phyloP scores from a whole-genome alignment of 306 rosid genomes.

The Castanopsis chinensis region DNA sequence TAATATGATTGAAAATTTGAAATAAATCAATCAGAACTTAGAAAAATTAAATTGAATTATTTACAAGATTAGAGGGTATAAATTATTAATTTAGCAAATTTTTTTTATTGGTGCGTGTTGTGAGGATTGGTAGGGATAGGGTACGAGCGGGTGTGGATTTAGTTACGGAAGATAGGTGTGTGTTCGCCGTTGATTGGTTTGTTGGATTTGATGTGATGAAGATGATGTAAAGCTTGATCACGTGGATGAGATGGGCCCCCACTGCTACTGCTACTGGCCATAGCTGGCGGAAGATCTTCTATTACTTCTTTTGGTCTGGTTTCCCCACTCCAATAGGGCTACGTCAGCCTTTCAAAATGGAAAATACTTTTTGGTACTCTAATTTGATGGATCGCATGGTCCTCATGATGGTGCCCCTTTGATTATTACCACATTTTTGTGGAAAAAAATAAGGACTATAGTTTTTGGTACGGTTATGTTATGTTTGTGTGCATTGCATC shows the following conservation, averaged over 20 bases:
- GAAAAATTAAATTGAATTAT: too few species aligned
- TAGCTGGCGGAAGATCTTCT: constrained; percentile 2
- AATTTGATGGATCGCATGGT: constrained; percentile 19
- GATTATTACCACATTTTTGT: too few species aligned
- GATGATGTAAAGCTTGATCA: constrained; percentile 4
- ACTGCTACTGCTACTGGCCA: too few species aligned
- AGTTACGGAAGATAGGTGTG: too few species aligned
- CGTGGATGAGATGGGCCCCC: not conserved
- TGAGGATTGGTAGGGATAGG: not conserved
- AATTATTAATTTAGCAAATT: not conserved
- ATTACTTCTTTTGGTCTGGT: not conserved
- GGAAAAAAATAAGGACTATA: too few species aligned
- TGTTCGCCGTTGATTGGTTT: not conserved
- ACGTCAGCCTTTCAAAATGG: constrained; percentile 15
- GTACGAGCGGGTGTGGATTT: not conserved
- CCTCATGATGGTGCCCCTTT: constrained; percentile 15
- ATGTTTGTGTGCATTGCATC: too few species aligned
- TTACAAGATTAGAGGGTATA: not conserved
- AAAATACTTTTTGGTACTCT: not conserved
- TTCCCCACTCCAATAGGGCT: constrained; percentile 22
- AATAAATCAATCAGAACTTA: too few species aligned
- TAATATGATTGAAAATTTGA: too few species aligned
- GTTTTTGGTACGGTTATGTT: too few species aligned
- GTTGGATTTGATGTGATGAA: not conserved
- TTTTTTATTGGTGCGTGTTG: not conserved